Conservation (phyloP, 1,284 basidiomycete species). For the Phenoliferia sp. region DNA sequence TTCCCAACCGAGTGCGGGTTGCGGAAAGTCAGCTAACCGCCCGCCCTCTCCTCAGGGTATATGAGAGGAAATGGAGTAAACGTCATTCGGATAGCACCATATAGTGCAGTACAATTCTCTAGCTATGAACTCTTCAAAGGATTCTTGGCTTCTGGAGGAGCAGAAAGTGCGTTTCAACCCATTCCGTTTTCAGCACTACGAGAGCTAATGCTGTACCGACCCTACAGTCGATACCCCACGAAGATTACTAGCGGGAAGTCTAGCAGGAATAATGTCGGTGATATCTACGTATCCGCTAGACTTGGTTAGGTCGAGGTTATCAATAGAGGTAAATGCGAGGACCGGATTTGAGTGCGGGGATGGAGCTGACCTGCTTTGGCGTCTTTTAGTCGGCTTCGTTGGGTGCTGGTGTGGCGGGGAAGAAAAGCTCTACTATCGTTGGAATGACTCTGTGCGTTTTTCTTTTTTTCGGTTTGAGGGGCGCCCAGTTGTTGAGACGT, state of each 20-base stretch:
- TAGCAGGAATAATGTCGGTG: slow-evolving; percentile 35
- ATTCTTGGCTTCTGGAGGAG: slow-evolving; percentile 18
- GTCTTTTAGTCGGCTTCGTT: slow-evolving; percentile 16
- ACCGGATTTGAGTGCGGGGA: no score
- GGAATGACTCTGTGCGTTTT: slow-evolving; percentile 38
- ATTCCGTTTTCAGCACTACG: not conserved
- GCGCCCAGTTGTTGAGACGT: not conserved
- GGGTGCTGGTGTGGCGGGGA: slow-evolving; percentile 19
- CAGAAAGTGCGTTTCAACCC: slow-evolving; percentile 2
- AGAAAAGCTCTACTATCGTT: slow-evolving; percentile 39
- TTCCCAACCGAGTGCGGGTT: not conserved
- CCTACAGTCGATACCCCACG: slow-evolving; percentile 32
- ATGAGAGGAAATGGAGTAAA: slow-evolving; percentile 36
- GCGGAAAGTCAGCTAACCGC: not conserved
- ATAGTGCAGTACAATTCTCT: slow-evolving; percentile 41
- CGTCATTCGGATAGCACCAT: slow-evolving; percentile 36
- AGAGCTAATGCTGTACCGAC: not conserved
- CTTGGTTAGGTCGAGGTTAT: slow-evolving; percentile 42
- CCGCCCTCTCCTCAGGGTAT: slow-evolving; percentile 20
- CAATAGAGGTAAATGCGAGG: slow-evolving; percentile 39
- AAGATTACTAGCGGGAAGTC: slow-evolving; percentile 30
- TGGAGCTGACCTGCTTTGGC: not conserved
- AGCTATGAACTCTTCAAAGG: slow-evolving; percentile 44
- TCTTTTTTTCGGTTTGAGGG: not conserved
- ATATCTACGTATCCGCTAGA: slow-evolving; percentile 40